A percentile compares a stretch with the other conserved stretches of the same genome.
Evolutionary conservation across 2,329 filamentous ascomycete genomes (phyloP).

Genomic region (Fusarium guadeloupense): DNA sequence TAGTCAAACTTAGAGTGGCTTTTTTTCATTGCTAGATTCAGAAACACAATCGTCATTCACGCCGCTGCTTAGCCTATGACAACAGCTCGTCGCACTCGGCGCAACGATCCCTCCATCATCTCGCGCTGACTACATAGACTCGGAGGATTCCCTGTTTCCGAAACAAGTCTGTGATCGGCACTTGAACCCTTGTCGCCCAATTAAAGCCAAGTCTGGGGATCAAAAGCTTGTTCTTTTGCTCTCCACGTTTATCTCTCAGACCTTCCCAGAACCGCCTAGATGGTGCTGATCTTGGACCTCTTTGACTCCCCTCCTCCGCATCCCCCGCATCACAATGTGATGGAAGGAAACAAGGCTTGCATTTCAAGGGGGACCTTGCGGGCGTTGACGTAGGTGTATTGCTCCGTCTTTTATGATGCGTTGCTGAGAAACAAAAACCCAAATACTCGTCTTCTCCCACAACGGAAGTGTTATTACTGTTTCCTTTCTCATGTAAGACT

Average conservation of each 20-base stretch:
- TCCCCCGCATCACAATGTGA: conserved; percentile 26
- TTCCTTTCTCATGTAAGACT: not conserved
- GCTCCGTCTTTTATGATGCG: too few relatives aligned
- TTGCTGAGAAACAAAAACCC: conserved; percentile 28
- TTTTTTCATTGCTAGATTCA: conserved; percentile 19
- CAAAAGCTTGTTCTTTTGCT: conserved; percentile 12
- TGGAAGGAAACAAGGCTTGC: not conserved
- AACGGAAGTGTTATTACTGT: too few relatives aligned
- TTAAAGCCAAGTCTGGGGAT: conserved; percentile 15
- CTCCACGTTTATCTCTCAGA: conserved; percentile 15
- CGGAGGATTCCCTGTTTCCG: conserved; percentile 19
- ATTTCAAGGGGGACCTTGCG: not conserved
- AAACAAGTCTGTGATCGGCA: conserved; percentile 26
- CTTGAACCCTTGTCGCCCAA: conserved; percentile 12
- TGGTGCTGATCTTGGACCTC: conserved; percentile 22
- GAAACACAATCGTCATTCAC: conserved; percentile 4
- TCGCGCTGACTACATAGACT: not conserved
- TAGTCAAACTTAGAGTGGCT: not conserved
- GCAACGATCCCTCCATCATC: conserved; percentile 3
- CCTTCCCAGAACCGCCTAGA: conserved; percentile 35
- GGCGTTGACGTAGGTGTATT: conserved; percentile 11
- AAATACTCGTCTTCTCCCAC: too few relatives aligned
- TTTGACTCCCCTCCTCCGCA: not conserved
- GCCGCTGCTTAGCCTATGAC: conserved; percentile 7
- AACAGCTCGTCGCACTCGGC: conserved; percentile 15